A percentile compares a stretch with the other conserved stretches of the same genome.
phyloP scores from a whole-genome alignment of 1,284 basidiomycete species.

The Schizopora paradoxa region DNA sequence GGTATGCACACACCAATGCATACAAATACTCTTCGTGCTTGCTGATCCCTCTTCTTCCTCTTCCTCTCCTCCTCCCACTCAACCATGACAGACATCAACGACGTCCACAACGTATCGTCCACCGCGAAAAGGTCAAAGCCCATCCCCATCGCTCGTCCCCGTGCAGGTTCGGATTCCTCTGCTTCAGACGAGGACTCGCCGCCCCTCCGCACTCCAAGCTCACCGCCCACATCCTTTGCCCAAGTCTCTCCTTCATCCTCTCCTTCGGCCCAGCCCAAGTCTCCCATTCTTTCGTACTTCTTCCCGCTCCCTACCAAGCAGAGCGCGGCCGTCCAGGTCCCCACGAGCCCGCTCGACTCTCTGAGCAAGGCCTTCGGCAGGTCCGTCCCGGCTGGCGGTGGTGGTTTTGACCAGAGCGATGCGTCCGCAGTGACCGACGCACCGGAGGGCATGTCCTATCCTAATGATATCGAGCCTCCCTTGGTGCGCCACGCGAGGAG shows the following conservation, averaged over 20 bases:
- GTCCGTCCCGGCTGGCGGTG: conserved; percentile 3
- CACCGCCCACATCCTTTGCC: conserved; percentile 37
- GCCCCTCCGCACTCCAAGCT: conserved; percentile 41
- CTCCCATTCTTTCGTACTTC: conserved; percentile 67
- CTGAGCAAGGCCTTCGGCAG: conserved; percentile 10
- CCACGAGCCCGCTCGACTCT: conserved; percentile 43
- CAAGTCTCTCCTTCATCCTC: conserved; percentile 58
- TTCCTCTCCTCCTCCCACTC: conserved; percentile 1
- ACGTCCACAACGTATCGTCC: too few relatives aligned
- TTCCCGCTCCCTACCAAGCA: conserved; percentile 53
- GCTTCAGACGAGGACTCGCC: conserved; percentile 46
- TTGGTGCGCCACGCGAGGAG: conserved; percentile 27
- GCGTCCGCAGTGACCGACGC: conserved; percentile 34
- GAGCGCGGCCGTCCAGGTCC: conserved; percentile 27
- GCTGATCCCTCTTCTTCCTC: conserved; percentile 6
- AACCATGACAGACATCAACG: conserved; percentile 32
- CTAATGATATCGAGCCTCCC: conserved; percentile 33
- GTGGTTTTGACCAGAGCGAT: conserved; percentile 7
- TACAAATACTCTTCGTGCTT: neutral
- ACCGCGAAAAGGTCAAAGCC: too few relatives aligned
- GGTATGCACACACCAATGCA: neutral
- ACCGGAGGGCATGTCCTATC: conserved; percentile 8
- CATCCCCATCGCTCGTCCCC: conserved; percentile 54
- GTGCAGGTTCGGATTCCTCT: conserved; percentile 51
- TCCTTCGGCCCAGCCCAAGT: conserved; percentile 56